Percentiles rank a stretch among this genome's conserved stretches.
Conservation (phyloP, 768 basidiomycete genomes). For the Dioszegia aurantiaca region DNA sequence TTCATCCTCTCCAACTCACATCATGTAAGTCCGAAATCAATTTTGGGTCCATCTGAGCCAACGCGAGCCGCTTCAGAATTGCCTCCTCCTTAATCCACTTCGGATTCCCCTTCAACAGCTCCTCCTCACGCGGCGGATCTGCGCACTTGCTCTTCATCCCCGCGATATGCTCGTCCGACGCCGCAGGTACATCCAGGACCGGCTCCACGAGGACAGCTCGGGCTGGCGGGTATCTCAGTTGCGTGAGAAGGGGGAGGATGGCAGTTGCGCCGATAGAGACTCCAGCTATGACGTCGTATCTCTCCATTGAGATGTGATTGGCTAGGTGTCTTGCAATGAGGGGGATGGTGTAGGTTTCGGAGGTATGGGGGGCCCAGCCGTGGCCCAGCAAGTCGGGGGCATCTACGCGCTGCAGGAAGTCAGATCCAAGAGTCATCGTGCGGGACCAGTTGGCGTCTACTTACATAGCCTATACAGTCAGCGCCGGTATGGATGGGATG, state of each 20-base stretch:
- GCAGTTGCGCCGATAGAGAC: conserved; percentile 25
- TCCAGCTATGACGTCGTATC: conserved; percentile 24
- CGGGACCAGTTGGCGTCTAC: background rate
- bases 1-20: too few species aligned
- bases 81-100: conserved; percentile 22
- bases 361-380: conserved; percentile 20
- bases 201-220: conserved; percentile 22
- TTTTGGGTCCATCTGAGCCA: conserved; percentile 18
- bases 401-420: conserved; percentile 18
- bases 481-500: background rate
- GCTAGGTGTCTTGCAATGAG: conserved; percentile 19
- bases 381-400: conserved; percentile 26
- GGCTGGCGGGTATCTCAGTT: background rate
- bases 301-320: conserved; percentile 13
- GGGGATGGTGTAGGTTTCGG: conserved; percentile 14
- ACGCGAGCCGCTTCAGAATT: conserved; percentile 17
- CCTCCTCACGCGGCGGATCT: conserved; percentile 17
- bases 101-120: conserved; percentile 19
- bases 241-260: conserved; percentile 2
- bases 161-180: conserved; percentile 1
- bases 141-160: conserved; percentile 14
- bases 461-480: conserved; percentile 15
- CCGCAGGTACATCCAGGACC: conserved; percentile 13
- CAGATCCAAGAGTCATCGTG: background rate
- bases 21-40: conserved; percentile 18